A percentile compares a stretch with the other conserved stretches of the same genome.
phyloP scores from a whole-genome alignment of 192 early-diverging fungal species.

The Haplosporangium gracile region DNA sequence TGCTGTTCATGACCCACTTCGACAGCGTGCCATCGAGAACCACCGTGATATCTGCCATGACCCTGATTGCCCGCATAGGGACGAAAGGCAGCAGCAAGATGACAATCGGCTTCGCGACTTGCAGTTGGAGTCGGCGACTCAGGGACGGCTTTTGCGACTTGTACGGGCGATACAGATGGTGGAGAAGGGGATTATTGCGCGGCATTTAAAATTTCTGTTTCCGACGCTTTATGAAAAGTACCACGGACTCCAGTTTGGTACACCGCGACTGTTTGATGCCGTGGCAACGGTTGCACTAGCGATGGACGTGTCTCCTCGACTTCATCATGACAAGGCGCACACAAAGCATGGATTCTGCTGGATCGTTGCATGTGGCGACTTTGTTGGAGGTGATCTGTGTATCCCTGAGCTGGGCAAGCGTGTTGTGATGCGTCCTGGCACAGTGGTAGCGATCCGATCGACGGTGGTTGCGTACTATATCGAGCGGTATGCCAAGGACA shows the following conservation, averaged over 20 bases:
- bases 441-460: constrained; percentile 51
- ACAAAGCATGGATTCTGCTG: constrained; percentile 55
- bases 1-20: constrained; percentile 1
- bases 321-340: constrained; percentile 45
- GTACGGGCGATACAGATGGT: constrained; percentile 46
- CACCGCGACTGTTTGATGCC: constrained; percentile 50
- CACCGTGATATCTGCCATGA: background rate
- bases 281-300: constrained; percentile 52
- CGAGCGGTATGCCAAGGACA: constrained; percentile 49
- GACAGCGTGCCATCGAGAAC: background rate
- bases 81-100: background rate
- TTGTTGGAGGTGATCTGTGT: constrained; percentile 51
- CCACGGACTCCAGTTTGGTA: constrained; percentile 53
- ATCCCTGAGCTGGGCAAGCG: constrained; percentile 52
- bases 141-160: constrained; percentile 35
- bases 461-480: constrained; percentile 54
- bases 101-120: background rate
- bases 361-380: constrained; percentile 54
- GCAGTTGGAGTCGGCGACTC: constrained; percentile 19
- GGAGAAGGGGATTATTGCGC: constrained; percentile 50
- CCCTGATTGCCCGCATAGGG: background rate
- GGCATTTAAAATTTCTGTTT: constrained; percentile 49
- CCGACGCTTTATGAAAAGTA: constrained; percentile 56
- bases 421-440: constrained; percentile 54
- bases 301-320: constrained; percentile 50